phyloP scores from a whole-genome alignment of 768 basidiomycete species.

The Paxillus ammoniavirescens region DNA sequence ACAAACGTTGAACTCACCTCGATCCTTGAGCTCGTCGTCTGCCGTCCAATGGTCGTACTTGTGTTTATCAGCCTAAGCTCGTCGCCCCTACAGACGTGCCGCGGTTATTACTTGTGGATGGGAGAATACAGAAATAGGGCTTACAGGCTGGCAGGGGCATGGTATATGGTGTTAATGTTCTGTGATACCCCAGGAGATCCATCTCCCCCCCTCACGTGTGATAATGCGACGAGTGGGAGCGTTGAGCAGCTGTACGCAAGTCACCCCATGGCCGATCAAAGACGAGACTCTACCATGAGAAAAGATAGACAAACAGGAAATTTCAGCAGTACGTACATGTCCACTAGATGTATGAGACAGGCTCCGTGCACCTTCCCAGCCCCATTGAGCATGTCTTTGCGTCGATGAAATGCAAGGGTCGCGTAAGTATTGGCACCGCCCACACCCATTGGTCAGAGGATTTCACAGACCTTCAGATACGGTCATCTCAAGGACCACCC shows the following conservation, averaged over 20 bases:
- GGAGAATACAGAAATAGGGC: constrained; percentile 9
- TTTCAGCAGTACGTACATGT: constrained; percentile 36
- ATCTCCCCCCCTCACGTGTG: constrained; percentile 29
- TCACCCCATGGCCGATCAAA: neutral
- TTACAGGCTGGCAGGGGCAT: constrained; percentile 40
- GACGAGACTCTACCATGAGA: neutral
- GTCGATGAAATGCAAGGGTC: neutral
- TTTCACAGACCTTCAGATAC: constrained; percentile 42
- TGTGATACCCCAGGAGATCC: constrained; percentile 41
- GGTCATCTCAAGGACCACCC: constrained; percentile 40
- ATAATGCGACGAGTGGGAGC: constrained; percentile 36
- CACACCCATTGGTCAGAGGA: neutral
- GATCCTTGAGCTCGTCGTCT: constrained; percentile 34
- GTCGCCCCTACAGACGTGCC: constrained; percentile 37
- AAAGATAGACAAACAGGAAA: neutral
- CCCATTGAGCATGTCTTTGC: constrained; percentile 44
- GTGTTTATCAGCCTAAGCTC: constrained; percentile 42
- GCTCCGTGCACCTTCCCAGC: constrained; percentile 40
- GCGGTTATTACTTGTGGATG: neutral
- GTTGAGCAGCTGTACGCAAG: constrained; percentile 38
- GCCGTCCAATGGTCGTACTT: constrained; percentile 31
- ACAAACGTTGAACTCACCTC: constrained; percentile 32
- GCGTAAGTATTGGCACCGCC: neutral
- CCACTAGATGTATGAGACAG: constrained; percentile 44
- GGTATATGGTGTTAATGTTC: constrained; percentile 45